Base-by-base conservation (phyloP, 192 early-diverging fungal species). In the Radiomyces spectabilis region DNA sequence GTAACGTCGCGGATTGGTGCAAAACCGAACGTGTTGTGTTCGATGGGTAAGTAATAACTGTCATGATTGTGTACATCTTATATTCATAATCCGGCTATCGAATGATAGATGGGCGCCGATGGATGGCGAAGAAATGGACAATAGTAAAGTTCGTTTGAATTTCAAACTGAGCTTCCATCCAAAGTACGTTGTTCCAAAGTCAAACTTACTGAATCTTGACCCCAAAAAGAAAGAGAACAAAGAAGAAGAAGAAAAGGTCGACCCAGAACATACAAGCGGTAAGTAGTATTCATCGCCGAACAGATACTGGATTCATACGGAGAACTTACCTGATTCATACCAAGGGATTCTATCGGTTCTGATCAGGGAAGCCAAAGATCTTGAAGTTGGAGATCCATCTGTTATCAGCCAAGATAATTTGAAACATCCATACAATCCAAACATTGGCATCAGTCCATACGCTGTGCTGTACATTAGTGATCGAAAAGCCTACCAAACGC, bases 121-220 rank as follows among this genome's bases (percentile, higher is more conserved):
- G 51, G 62, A 65, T 53, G 62, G 62, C 26, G 46, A 46, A 34
- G 1, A 35, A 8, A 12, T 56, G 13, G 41, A 50, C 1, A 33
- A 56, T 12, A 47, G 42, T 10, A 51, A 57, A 16, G 37, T 57
- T 27, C 51, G 47, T 21, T 32, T 65, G 4, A 44, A 65, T 46
- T 57, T 55, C 31, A 56, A 56, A 24, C 39, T 65, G 55, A 53
- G 40, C 19, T 65, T 56, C 29, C 62, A 65, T 57, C 62, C 62
- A 2, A 65, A 65, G 44, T 65, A 65, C 37, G 47, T 44, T 41
- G 42, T 49, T 22, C 26, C 35, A 9, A 55, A 49, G n/a, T 27
- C 43, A 19, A 26, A 55, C 16, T 54, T 63, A 41, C 27, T 39
- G 16, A 34, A 3, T 29, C 55, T 15, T 15, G 12, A 10, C 4